Conservation (phyloP, 2,329 filamentous ascomycete species). For the Microdochium nivale region DNA sequence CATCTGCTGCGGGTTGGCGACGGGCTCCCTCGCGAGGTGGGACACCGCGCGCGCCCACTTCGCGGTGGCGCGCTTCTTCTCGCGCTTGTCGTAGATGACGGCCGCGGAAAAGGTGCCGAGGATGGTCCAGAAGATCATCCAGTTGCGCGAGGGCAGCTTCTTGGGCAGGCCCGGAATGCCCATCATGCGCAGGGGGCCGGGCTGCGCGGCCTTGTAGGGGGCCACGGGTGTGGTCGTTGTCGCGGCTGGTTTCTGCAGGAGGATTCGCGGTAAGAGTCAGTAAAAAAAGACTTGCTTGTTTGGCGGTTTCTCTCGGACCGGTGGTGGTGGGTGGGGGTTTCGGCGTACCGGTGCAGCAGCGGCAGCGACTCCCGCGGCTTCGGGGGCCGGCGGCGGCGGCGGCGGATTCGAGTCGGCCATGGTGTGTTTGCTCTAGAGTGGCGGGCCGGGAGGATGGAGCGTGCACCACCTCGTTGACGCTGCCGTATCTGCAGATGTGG, state of each 20-base stretch:
- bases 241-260: conserved; percentile 8
- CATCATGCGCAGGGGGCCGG: conserved; percentile 70
- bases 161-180: conserved; percentile 77
- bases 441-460: too few species aligned
- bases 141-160: conserved; percentile 89
- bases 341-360: neutral
- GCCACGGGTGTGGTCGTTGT: conserved; percentile 15
- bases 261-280: neutral
- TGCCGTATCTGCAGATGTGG: neutral
- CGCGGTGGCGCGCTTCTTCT: conserved; percentile 76
- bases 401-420: neutral
- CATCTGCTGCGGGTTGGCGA: conserved; percentile 60
- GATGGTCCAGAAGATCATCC: conserved; percentile 88
- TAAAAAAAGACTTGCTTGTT: too few species aligned
- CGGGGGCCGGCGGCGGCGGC: neutral
- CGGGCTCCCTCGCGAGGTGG: conserved; percentile 68
- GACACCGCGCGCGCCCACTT: conserved; percentile 84
- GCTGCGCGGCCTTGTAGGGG: conserved; percentile 33
- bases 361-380: neutral
- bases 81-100: conserved; percentile 83
- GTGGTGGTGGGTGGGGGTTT: conserved; percentile 1
- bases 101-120: conserved; percentile 70
- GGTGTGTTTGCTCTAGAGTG: neutral
- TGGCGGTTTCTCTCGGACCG: neutral
- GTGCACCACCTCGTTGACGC: too few species aligned